phyloP scores from a whole-genome alignment of 2,329 filamentous ascomycete species.

The Fusarium begoniae region DNA sequence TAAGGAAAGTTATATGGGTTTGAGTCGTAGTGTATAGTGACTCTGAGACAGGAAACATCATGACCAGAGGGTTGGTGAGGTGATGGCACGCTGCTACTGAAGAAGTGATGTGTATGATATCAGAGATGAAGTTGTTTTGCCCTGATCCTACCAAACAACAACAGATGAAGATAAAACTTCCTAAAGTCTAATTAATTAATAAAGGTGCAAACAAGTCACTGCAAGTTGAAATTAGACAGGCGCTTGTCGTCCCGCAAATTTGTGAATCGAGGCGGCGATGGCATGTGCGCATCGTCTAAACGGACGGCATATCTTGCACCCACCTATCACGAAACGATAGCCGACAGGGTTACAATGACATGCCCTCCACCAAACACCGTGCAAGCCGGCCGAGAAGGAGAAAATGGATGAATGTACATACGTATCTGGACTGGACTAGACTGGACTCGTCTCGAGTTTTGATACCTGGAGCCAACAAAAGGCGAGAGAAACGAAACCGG shows the following conservation, averaged over 20 bases:
- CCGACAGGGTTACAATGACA: conserved; percentile 30
- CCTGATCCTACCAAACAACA: neutral
- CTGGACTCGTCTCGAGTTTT: neutral
- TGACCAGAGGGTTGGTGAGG: neutral
- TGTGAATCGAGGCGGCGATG: conserved; percentile 27
- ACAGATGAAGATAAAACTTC: conserved; percentile 1
- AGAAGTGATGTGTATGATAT: neutral
- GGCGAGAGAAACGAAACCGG: conserved; percentile 37
- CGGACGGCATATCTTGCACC: conserved; percentile 43
- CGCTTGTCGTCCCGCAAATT: conserved; percentile 29
- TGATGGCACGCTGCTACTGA: neutral
- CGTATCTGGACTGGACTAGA: neutral
- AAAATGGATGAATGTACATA: neutral
- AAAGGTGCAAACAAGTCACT: conserved; percentile 19
- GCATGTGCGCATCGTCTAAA: conserved; percentile 30
- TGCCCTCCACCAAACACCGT: conserved; percentile 26
- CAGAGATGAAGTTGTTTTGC: neutral
- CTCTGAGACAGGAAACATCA: neutral
- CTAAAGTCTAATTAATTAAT: conserved; percentile 12
- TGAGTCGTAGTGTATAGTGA: neutral
- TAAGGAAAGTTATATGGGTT: conserved; percentile 1
- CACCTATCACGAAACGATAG: conserved; percentile 40
- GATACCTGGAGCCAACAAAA: neutral
- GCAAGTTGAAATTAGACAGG: conserved; percentile 33
- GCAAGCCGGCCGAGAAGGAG: conserved; percentile 11